These are phyloP conservation scores for Thalassiosira sp. DNA, from an alignment of 352 stramenopile species.

Conservation along the genomic window DNA sequence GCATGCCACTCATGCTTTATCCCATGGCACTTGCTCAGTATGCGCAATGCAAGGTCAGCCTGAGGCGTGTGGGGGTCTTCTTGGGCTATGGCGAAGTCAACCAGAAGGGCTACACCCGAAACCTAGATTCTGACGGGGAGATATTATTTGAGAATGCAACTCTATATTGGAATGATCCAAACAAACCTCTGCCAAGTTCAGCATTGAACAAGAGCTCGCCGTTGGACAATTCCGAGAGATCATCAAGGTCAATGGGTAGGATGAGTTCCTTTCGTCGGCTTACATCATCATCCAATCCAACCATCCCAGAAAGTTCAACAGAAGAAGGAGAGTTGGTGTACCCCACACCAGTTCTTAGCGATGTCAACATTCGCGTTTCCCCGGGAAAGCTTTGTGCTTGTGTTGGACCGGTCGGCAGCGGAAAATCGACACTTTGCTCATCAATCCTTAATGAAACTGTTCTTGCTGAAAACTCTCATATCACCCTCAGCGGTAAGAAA, in stretches of 20 bases:
- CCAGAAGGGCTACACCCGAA: conserved; percentile 23
- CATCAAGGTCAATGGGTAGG: background rate
- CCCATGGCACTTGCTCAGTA: conserved; percentile 67
- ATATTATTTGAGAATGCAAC: conserved; percentile 63
- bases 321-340: conserved; percentile 46
- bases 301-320: conserved; percentile 1
- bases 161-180: conserved; percentile 68
- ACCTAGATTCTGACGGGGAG: conserved; percentile 38
- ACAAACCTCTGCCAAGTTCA: conserved; percentile 48
- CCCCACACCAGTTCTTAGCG: conserved; percentile 45
- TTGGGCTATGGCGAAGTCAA: conserved; percentile 62
- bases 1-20: conserved; percentile 74
- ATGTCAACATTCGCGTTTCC: conserved; percentile 51
- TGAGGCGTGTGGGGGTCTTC: conserved; percentile 60
- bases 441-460: conserved; percentile 79
- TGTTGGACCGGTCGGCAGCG: conserved; percentile 77
- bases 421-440: conserved; percentile 79
- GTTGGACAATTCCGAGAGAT: conserved; percentile 3
- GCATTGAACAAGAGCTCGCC: conserved; percentile 13
- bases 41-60: conserved; percentile 63
- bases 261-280: conserved; percentile 2
- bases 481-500: conserved; percentile 60
- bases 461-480: conserved; percentile 45
- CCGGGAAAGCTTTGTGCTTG: conserved; percentile 68
- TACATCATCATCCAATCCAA: conserved; percentile 8